Evolutionary conservation across 345 rosid genomes (phyloP), one percentile per base, ranked within the genome.

Genomic region (Melaleuca alternifolia): DNA sequence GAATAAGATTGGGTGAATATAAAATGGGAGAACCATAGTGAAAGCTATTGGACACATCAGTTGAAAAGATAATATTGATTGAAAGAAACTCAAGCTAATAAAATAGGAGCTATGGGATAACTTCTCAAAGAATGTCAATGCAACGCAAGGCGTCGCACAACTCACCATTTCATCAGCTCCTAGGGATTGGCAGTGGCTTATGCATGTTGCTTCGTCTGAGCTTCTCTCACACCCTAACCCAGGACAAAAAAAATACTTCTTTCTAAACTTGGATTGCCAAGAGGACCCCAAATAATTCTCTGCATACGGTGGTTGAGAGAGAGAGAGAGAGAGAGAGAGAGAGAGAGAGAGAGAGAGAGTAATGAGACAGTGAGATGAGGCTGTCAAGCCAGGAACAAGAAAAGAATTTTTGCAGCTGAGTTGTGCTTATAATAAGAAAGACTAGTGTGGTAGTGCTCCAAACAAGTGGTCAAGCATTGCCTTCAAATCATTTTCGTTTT

Each of bases 301-400:
- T 56, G 56, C 75, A 37, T n/a, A 11, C 71, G 87, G 87, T 87
- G 33, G 79, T 59, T 82, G 86, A 18, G 54, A 30, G 14, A 54
- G 81, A 65, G n/a, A n/a, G n/a, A n/a, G n/a, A n/a, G n/a, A n/a
- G n/a, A n/a, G n/a, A n/a, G n/a, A n/a, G n/a, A n/a, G n/a, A n/a
- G n/a, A n/a, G n/a, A n/a, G n/a, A n/a, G n/a, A n/a, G 86, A 86
- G 57, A 50, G 83, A 86, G 84, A 33, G 48, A 65, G 84, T 71
- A 84, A 87, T 71, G 83, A 24, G 59, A 83, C 86, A 84, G 90
- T 86, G 84, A 88, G 87, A 88, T 87, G 54, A 87, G 87, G 89
- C 91, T 88, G 93, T 87, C 89, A 86, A 89, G 52, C 75, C 41
- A 28, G 76, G 61, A 28, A 84, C 62, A 54, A 84, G 71, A 86